Percentiles rank a stretch among this genome's conserved stretches.
These are phyloP conservation scores for Cercospora nicotianae DNA, from an alignment of 2,329 filamentous ascomycete species.

Conservation along the genomic window DNA sequence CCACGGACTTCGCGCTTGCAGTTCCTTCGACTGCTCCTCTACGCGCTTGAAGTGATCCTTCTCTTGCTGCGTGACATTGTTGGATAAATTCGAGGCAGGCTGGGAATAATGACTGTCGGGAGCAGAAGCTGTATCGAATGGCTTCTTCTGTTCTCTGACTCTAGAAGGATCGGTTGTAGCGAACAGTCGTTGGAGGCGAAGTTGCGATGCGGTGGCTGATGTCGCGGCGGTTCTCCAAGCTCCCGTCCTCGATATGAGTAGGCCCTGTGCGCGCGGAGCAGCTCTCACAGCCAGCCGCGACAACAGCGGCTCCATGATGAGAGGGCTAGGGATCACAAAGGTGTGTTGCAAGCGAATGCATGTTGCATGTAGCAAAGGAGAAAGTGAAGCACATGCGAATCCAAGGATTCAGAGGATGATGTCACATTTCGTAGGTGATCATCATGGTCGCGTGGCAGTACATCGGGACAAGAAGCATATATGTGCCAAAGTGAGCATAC, in stretches of 20 bases:
- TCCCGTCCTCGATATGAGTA: slow-evolving; percentile 1
- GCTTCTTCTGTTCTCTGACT: slow-evolving; percentile 23
- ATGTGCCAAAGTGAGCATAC: not conserved
- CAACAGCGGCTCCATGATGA: slow-evolving; percentile 33
- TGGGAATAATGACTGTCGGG: slow-evolving; percentile 37
- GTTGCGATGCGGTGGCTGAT: slow-evolving; percentile 9
- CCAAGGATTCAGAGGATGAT: not conserved
- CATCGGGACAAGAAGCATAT: slow-evolving; percentile 1
- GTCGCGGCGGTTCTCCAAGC: slow-evolving; percentile 22
- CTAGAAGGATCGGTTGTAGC: slow-evolving; percentile 7
- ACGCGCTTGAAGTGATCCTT: slow-evolving; percentile 47
- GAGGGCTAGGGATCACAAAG: not conserved
- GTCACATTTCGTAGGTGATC: not conserved
- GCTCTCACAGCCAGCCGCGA: slow-evolving; percentile 32
- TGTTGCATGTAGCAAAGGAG: not conserved
- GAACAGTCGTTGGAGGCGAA: slow-evolving; percentile 16
- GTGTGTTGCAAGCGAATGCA: not conserved
- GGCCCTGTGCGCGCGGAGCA: slow-evolving; percentile 22
- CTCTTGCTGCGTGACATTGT: slow-evolving; percentile 49
- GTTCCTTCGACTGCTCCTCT: slow-evolving; percentile 52
- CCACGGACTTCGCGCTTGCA: slow-evolving; percentile 65
- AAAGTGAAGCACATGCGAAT: slow-evolving; percentile 3
- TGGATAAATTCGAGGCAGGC: slow-evolving; percentile 43
- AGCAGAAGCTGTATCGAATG: slow-evolving; percentile 26
- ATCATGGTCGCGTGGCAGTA: slow-evolving; percentile 2